Percentiles rank a stretch among this genome's conserved stretches.
Evolutionary conservation across 192 early-diverging fungal genomes (phyloP).

Genomic region (Spizellomyces sp.): DNA sequence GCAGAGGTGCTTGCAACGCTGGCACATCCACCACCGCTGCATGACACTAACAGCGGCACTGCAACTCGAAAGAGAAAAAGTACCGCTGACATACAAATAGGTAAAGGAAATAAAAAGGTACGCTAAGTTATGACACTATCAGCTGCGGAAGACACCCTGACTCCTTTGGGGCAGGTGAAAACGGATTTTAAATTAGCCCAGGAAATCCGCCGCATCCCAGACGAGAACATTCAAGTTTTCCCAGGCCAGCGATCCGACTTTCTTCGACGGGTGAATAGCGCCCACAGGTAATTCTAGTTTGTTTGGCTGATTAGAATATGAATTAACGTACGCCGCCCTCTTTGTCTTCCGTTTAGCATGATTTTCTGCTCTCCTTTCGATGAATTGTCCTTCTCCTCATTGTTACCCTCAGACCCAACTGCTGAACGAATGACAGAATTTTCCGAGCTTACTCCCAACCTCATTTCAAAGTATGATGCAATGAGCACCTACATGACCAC

Average conservation of each 20-base stretch:
- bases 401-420: slow-evolving; percentile 4
- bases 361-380: slow-evolving; percentile 25
- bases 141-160: not conserved
- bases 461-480: slow-evolving; percentile 21
- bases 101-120: slow-evolving; percentile 17
- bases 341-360: slow-evolving; percentile 15
- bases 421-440: not conserved
- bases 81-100: slow-evolving; percentile 7
- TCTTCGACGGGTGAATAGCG: slow-evolving; percentile 1
- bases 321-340: not conserved
- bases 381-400: slow-evolving; percentile 21
- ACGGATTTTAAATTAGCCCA: not conserved
- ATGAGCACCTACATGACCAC: slow-evolving; percentile 18
- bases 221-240: slow-evolving; percentile 31
- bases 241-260: slow-evolving; percentile 37
- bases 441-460: slow-evolving; percentile 23
- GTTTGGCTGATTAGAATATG: not conserved
- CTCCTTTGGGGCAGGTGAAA: not conserved
- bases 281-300: slow-evolving; percentile 16
- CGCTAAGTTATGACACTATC: not conserved
- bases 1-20: not conserved
- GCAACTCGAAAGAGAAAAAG: slow-evolving; percentile 20
- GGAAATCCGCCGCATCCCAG: slow-evolving; percentile 10
- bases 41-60: not conserved
- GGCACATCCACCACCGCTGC: not conserved